These are phyloP conservation scores for Suhomyces vadensis DNA, from an alignment of 805 yeast genomes.

Conservation along the genomic window DNA sequence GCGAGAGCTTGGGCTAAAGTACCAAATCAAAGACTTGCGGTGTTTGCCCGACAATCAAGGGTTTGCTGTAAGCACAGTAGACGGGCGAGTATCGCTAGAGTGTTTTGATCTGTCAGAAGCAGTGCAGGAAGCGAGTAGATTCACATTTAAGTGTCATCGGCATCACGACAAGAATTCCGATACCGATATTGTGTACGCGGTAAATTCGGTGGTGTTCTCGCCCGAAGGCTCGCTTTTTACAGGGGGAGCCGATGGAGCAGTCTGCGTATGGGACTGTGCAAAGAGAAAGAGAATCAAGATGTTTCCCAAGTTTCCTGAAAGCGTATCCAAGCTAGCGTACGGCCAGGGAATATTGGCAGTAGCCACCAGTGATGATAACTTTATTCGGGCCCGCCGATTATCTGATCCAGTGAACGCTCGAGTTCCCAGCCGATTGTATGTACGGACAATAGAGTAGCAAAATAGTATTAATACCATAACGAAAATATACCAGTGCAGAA, in stretches of 20 bases:
- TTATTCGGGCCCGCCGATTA: slow-evolving; percentile 26
- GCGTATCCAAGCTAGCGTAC: slow-evolving; percentile 25
- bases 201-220: slow-evolving; percentile 49
- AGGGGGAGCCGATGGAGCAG: slow-evolving; percentile 52
- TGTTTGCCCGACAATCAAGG: slow-evolving; percentile 56
- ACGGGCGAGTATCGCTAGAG: slow-evolving; percentile 79
- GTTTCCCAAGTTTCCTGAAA: slow-evolving; percentile 34
- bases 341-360: slow-evolving; percentile 29
- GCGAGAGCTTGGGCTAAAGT: slow-evolving; percentile 65
- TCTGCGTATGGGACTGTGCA: slow-evolving; percentile 53
- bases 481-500: too few species aligned
- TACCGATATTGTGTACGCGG: slow-evolving; percentile 54
- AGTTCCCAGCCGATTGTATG: slow-evolving; percentile 13
- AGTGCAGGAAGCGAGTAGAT: slow-evolving; percentile 46
- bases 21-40: slow-evolving; percentile 59
- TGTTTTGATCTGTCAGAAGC: slow-evolving; percentile 53
- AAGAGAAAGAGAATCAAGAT: slow-evolving; percentile 45
- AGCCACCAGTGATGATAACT: slow-evolving; percentile 46
- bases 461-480: not conserved
- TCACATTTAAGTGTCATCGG: slow-evolving; percentile 84
- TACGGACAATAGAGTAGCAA: slow-evolving; percentile 4
- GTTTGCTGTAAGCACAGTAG: slow-evolving; percentile 71
- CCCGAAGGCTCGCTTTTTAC: slow-evolving; percentile 46
- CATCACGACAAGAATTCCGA: slow-evolving; percentile 35
- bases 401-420: slow-evolving; percentile 12